These are phyloP conservation scores for Entomortierella lignicola DNA, from an alignment of 192 early-diverging fungal genomes.

Conservation along the genomic window DNA sequence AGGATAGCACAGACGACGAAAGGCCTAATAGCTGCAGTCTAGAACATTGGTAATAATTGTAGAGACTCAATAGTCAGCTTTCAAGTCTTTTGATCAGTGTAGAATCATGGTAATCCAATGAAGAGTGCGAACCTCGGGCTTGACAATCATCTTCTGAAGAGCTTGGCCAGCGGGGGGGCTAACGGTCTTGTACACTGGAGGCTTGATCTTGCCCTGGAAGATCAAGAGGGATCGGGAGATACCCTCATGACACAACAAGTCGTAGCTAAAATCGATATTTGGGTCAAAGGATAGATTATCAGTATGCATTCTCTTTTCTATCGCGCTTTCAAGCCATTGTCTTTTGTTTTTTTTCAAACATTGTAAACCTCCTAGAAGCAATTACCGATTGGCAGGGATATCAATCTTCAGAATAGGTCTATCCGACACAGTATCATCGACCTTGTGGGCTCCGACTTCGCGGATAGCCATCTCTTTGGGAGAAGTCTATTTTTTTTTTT, in stretches of 20 bases:
- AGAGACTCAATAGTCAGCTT: too few relatives aligned
- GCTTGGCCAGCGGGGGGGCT: conserved; percentile 64
- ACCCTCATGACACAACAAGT: conserved; percentile 97
- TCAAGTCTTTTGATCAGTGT: too few relatives aligned
- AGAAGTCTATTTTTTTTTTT: conserved; percentile 75
- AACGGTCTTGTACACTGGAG: conserved; percentile 75
- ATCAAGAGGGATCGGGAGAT: conserved; percentile 88
- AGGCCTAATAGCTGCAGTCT: conserved; percentile 89
- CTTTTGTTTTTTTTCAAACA: too few relatives aligned
- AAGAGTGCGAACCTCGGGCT: conserved; percentile 69
- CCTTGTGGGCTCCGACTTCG: conserved; percentile 65
- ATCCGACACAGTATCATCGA: conserved; percentile 72
- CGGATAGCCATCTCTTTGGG: conserved; percentile 82
- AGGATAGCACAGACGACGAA: conserved; percentile 91
- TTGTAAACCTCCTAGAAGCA: too few relatives aligned
- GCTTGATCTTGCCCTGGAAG: conserved; percentile 79
- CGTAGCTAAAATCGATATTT: conserved; percentile 80
- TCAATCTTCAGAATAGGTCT: conserved; percentile 94
- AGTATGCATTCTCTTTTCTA: too few relatives aligned
- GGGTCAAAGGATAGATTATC: too few relatives aligned
- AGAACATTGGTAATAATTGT: not conserved
- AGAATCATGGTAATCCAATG: not conserved
- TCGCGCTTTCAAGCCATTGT: too few relatives aligned
- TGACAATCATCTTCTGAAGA: conserved; percentile 72
- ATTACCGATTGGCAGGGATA: conserved; percentile 93